Conservation (phyloP, 768 basidiomycete genomes). For the Kwoniella sp. region DNA sequence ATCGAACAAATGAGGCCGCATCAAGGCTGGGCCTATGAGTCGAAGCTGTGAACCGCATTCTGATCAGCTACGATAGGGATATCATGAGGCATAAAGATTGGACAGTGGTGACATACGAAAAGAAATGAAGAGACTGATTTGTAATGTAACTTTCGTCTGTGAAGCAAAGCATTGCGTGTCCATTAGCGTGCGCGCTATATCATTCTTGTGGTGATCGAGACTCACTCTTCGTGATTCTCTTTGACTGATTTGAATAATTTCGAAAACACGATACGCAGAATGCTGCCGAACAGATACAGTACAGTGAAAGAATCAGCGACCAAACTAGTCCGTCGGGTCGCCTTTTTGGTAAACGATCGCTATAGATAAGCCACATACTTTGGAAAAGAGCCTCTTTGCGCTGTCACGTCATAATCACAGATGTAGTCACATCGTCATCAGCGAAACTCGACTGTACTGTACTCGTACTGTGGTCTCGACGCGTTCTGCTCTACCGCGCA, state of each 20-base stretch:
- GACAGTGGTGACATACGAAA: constrained; percentile 20
- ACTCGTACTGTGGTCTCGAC: background rate
- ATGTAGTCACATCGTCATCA: too few species aligned
- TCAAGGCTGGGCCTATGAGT: constrained; percentile 35
- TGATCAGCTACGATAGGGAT: background rate
- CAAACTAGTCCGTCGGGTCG: too few species aligned
- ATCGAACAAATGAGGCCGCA: constrained; percentile 34
- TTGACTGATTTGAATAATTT: constrained; percentile 23
- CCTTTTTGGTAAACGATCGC: too few species aligned
- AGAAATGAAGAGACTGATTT: constrained; percentile 32
- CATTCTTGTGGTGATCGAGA: background rate
- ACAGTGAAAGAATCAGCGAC: too few species aligned
- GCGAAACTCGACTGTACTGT: too few species aligned
- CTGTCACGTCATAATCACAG: background rate
- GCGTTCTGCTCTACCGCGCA: background rate
- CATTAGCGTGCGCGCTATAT: too few species aligned
- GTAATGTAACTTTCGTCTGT: constrained; percentile 25
- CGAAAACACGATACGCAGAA: constrained; percentile 21
- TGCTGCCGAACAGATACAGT: constrained; percentile 14
- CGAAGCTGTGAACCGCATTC: constrained; percentile 17
- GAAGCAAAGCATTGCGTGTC: too few species aligned
- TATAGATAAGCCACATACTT: constrained; percentile 15
- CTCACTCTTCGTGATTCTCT: constrained; percentile 15
- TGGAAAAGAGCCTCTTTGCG: constrained; percentile 21
- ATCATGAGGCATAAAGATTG: background rate